Evolutionary conservation across 768 basidiomycete species (phyloP), one percentile per base, ranked within the genome.

Genomic region (Nidularia pulvinata): DNA sequence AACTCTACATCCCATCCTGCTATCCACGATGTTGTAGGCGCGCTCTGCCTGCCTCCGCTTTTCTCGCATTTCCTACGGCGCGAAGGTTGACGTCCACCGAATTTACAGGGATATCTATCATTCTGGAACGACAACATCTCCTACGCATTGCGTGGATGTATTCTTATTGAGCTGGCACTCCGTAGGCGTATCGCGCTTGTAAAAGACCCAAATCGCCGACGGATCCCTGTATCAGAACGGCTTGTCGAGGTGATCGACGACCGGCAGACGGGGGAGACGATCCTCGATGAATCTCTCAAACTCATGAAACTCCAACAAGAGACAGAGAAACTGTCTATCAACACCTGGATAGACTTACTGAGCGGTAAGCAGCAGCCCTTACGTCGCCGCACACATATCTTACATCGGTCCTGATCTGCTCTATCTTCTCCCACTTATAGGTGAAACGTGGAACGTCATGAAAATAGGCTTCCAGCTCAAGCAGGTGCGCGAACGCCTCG

Each of bases 41-140:
- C n/a, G n/a, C n/a, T n/a, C n/a, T n/a, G n/a, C n/a, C n/a, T n/a
- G n/a, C 52, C 10, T 52, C 42, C 45, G 49, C 49, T 54, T 35
- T 48, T 49, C 42, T 46, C 50, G 46, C 44, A 37, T 52, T 32
- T 51, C n/a, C n/a, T n/a, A n/a, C n/a, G n/a, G n/a, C n/a, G n/a
- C n/a, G n/a, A n/a, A n/a, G n/a, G n/a, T n/a, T n/a, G n/a, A n/a
- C n/a, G n/a, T n/a, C 46, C 50, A 52, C 53, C 57, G 49, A 43
- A 43, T 51, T 34, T 50, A 43, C 57, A 79, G 74, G 95, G 95
- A 35, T 97, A 98, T 70, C 84, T 98, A 37, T 96, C 94, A 1
- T 98, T 98, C 68, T 98, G 96, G 96, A 98, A 98, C 73, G 96
- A 99, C 78, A 98, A 98, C 73, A 99, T 99, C 60, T 97, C 95